A percentile compares a stretch with the other conserved stretches of the same genome.
phyloP scores from a whole-genome alignment of 441 rosid genomes.

The Adansonia grandidieri region DNA sequence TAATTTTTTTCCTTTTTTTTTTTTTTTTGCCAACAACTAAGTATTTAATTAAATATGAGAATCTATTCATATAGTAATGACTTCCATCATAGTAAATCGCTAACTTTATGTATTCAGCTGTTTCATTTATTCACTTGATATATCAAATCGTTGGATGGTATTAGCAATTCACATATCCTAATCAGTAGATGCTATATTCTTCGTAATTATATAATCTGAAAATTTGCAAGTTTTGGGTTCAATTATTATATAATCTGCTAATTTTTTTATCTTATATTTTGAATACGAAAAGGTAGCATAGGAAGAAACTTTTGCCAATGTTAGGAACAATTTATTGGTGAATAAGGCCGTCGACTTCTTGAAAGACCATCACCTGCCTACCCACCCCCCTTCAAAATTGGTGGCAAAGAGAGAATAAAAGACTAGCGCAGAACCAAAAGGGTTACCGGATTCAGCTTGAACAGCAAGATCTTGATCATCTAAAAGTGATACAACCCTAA shows the following conservation, averaged over 20 bases:
- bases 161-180: not conserved
- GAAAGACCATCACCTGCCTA: not conserved
- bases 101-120: not conserved
- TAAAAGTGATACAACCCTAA: not conserved
- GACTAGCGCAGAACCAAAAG: not conserved
- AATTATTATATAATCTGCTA: not conserved
- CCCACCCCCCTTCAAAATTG: not conserved
- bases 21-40: no score
- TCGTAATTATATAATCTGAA: not conserved
- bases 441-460: not conserved
- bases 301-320: slow-evolving; percentile 1
- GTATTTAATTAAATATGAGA: not conserved
- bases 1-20: no score
- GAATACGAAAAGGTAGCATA: not conserved
- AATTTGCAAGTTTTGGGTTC: not conserved
- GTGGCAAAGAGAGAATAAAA: not conserved
- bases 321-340: not conserved
- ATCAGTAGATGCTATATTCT: not conserved
- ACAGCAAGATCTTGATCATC: not conserved
- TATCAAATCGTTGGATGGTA: not conserved
- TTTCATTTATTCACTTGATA: not conserved
- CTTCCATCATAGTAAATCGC: not conserved
- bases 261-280: not conserved
- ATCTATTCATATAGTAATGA: not conserved
- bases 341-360: not conserved